A percentile compares a stretch with the other conserved stretches of the same genome.
Conservation (phyloP, 352 stramenopile species). For the Pythium aphanidermatum region DNA sequence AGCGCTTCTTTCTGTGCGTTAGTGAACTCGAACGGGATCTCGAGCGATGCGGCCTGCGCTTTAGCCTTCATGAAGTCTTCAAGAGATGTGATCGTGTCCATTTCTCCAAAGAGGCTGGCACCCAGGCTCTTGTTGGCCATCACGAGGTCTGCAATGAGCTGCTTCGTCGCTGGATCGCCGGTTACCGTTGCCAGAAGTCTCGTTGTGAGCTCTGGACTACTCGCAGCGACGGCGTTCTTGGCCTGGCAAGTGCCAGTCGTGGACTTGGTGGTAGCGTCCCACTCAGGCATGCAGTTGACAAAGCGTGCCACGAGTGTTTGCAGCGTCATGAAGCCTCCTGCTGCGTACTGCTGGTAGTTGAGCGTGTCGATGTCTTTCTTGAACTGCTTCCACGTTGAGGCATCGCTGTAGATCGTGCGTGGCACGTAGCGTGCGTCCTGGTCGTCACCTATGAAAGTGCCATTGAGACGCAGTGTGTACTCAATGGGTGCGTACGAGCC, state of each 20-base stretch:
- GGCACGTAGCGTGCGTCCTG: slow-evolving; percentile 17
- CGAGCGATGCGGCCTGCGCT: not conserved
- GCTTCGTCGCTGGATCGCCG: slow-evolving; percentile 13
- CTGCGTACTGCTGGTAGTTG: slow-evolving; percentile 22
- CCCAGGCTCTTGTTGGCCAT: not conserved
- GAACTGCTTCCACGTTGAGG: slow-evolving; percentile 16
- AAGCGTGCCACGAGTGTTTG: slow-evolving; percentile 45
- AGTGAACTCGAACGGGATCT: slow-evolving; percentile 7
- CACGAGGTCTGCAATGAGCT: slow-evolving; percentile 8
- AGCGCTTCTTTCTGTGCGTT: slow-evolving; percentile 7
- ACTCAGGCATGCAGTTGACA: slow-evolving; percentile 31
- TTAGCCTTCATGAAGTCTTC: slow-evolving; percentile 5
- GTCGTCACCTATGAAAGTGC: slow-evolving; percentile 20
- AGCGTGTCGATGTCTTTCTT: slow-evolving; percentile 19
- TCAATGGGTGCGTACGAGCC: slow-evolving; percentile 26
- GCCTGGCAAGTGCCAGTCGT: slow-evolving; percentile 24
- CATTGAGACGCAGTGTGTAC: slow-evolving; percentile 37
- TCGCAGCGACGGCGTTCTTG: slow-evolving; percentile 3
- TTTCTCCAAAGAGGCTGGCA: not conserved
- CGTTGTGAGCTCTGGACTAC: slow-evolving; percentile 10
- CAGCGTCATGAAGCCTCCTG: slow-evolving; percentile 36
- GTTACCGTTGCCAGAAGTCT: slow-evolving; percentile 16
- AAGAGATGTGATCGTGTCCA: not conserved
- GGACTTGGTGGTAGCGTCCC: slow-evolving; percentile 15
- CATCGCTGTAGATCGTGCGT: slow-evolving; percentile 18